These are phyloP conservation scores for Penicillium sp. DNA, from an alignment of 2,329 filamentous ascomycete species.

Conservation along the genomic window DNA sequence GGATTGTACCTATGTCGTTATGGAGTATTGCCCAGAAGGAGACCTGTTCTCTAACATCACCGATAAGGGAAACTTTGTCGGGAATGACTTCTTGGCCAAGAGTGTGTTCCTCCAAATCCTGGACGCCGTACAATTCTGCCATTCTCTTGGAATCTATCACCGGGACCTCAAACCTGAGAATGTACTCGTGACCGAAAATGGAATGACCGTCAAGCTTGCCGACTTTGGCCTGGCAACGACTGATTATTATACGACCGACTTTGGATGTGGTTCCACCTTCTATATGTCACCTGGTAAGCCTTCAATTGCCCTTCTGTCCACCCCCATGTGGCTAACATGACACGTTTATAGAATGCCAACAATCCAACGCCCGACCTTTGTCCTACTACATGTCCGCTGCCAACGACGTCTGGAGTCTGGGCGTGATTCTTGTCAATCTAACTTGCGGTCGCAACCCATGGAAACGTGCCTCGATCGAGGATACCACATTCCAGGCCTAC, in stretches of 20 bases:
- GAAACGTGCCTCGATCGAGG: constrained; percentile 92
- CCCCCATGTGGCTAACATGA: constrained; percentile 21
- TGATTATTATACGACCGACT: constrained; percentile 81
- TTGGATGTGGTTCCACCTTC: constrained; percentile 96
- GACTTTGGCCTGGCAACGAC: constrained; percentile 95
- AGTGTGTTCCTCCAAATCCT: constrained; percentile 90
- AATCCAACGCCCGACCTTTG: constrained; percentile 65
- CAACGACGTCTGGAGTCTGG: constrained; percentile 98
- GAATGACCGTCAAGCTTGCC: constrained; percentile 88
- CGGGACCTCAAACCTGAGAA: constrained; percentile 98
- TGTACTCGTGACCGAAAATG: constrained; percentile 84
- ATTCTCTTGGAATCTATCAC: constrained; percentile 91
- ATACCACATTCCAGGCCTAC: constrained; percentile 92
- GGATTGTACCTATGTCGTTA: constrained; percentile 92
- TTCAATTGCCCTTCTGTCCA: background rate
- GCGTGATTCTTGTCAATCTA: constrained; percentile 94
- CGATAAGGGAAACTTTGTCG: constrained; percentile 86
- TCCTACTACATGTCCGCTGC: constrained; percentile 85
- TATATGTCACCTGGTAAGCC: constrained; percentile 98
- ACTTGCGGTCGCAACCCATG: constrained; percentile 98
- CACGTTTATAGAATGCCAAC: constrained; percentile 75
- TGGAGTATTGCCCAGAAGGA: constrained; percentile 96
- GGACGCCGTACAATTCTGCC: constrained; percentile 95
- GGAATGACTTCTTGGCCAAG: constrained; percentile 84
- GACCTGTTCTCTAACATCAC: constrained; percentile 98